Evolutionary conservation across 108 stramenopile species (phyloP), one percentile per base, ranked within the genome.

Genomic region (Epithemia pelagica): DNA sequence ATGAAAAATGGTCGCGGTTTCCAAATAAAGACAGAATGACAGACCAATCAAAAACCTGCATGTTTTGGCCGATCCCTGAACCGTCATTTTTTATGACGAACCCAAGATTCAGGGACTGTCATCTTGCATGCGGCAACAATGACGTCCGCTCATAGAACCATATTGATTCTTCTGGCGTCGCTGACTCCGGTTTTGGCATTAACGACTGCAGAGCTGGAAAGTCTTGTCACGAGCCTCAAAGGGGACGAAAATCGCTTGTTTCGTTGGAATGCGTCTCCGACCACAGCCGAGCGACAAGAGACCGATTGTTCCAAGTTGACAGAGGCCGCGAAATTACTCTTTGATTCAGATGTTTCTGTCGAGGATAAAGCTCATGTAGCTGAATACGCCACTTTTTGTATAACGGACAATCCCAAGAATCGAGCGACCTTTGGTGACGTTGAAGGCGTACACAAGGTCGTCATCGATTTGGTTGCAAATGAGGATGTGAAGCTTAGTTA

Each of bases 211-310:
- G 57, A 68, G 2, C 32, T 68, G 8, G 28, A 58, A 58, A 23
- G 29, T n/a, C 67, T 68, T 10, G 29, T 68, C 30, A 26, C 20
- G 7, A 54, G 56, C 28, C 18, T 68, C 57, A n/a, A 57, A 58
- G 67, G 57, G 25, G 67, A 68, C 56, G 67, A 68, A 22, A 25
- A 32, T 18, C 67, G 67, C 32, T 58, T 68, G 56, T n/a, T 68
- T 46, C 67, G 67, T 26, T 68, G 67, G 67, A 54, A 59, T 31
- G 67, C 67, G 15, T 56, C 29, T n/a, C 20, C 24, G 10, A 56
- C 58, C 32, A 68, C 67, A 10, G 32, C 31, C 5, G 27, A 68
- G 57, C 46, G 57, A 23, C 67, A 68, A 53, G 22, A 55, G n/a
- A 20, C 21, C 30, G 67, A 30, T 23, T 68, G 67, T 58, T 54